Evolutionary conservation across 2,329 filamentous ascomycete genomes (phyloP), one percentile per base, ranked within the genome.

Genomic region (Paramyrothecium roridum): DNA sequence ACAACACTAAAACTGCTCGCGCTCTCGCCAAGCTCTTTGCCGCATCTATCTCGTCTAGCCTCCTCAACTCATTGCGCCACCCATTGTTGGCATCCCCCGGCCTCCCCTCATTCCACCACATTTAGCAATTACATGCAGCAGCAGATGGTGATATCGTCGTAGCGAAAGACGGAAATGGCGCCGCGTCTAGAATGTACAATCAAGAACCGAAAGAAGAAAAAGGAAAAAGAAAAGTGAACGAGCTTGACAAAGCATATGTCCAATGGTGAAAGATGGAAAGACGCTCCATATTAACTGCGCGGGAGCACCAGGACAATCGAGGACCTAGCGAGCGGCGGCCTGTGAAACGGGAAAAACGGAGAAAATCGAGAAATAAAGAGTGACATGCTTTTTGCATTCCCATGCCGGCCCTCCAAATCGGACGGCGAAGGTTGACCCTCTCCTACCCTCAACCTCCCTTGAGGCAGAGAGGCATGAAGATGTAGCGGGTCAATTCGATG

Each of bases 171-270:
- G 59, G 61, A 62, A 60, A 67, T 59, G 63, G 65, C 65, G 63
- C 65, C 55, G 55, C 58, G 60, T 70, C 68, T 71, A 69, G 63
- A 67, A 71, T 71, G 63, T 69, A 71, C 65, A 69, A 54, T 56
- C 62, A 57, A 54, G 55, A 57, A 65, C 67, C 61, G 54, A 55
- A 57, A 57, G 52, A 62, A 61, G 56, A 58, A 52, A 57, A 59
- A 66, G 60, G 56, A 43, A 43, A 43, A 43, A 19, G 37, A 43
- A 43, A 43, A 43, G 37, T 8, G 13, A 16, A 16, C 37, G 37
- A 43, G 37, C 37, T 43, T 43, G 37, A 43, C 37, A 43, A 17
- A 16, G 37, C n/a, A 43, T 19, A 43, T 43, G 37, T 43, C 13
- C 37, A 43, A 43, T 16, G 7, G 37, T n/a, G 37, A 13, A 19